Conservation (phyloP, 176 grass and related monocot species). For the maize (Zea mays) region DNA sequence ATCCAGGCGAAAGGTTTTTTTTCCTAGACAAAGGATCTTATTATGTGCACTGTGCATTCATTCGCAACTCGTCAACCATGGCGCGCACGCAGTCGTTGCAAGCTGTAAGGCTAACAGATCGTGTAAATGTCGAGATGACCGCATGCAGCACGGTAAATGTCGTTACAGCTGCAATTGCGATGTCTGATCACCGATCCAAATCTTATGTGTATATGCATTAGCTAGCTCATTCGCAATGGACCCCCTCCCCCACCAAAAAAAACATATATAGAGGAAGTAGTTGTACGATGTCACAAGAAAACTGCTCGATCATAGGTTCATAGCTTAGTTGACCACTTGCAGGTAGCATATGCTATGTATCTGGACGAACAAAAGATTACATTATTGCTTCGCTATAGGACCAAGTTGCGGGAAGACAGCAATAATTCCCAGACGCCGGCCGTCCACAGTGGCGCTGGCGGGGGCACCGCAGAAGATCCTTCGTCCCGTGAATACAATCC, state of each 20-base stretch:
- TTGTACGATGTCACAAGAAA: not conserved
- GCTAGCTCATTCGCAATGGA: not conserved
- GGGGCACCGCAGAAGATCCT: constrained; percentile 2
- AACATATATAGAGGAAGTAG: too few species aligned
- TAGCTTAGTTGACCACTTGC: not conserved
- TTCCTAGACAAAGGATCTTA: too few species aligned
- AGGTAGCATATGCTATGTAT: not conserved
- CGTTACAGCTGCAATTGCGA: too few species aligned
- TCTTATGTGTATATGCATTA: not conserved
- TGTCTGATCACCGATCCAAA: too few species aligned
- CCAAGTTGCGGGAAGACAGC: not conserved
- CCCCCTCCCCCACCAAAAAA: too few species aligned
- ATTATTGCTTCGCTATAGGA: not conserved
- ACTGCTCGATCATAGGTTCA: not conserved
- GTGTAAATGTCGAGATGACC: too few species aligned
- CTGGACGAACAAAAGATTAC: not conserved
- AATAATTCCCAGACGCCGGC: not conserved
- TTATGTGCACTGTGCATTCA: too few species aligned
- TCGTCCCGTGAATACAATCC: constrained; percentile 25
- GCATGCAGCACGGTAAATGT: too few species aligned
- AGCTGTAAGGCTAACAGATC: too few species aligned
- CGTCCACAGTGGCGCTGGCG: not conserved
- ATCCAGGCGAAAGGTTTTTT: not conserved
- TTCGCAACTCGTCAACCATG: too few species aligned
- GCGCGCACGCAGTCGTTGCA: too few species aligned